Base-by-base conservation (phyloP, 768 basidiomycete genomes). In the Suillus subalutaceus region DNA sequence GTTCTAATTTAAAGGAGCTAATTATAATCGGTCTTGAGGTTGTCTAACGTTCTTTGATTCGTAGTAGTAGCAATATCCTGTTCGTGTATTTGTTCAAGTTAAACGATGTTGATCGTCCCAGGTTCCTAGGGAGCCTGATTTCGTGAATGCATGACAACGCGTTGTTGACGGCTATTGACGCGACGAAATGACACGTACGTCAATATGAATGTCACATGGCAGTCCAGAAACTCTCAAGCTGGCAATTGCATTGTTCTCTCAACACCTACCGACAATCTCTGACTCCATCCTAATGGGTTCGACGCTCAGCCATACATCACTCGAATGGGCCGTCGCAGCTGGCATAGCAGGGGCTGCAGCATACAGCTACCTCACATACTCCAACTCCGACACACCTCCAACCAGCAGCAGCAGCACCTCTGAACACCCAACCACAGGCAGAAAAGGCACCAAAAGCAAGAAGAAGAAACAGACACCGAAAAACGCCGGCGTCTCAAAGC, bases 261-360 rank as follows among this genome's bases (percentile, higher is more conserved):
- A 20, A 48, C 65, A 12, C 4, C 43, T 41, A 40, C 32, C 26
- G 26, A 26, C 26, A 26, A 52, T 26, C 3, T 23, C 48, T 6
- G 3, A 50, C 16, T 20, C 32, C 18, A 1, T 20, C 30, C 65
- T 57, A 16, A 85, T 85, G 85, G 85, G 85, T 55, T 79, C 82
- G 26, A 70, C 82, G 62, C 80, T 83, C 65, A 86, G 85, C 67
- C 73, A 76, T 46, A 61, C 85, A 15, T 73, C 81, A 23, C 63
- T 81, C 26, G 81, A 85, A 69, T 67, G 75, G 50, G 74, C 79
- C 37, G 37, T 82, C 52, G 73, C 75, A 35, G 74, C 76, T 38
- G 77, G 82, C 55, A 74, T 84, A 50, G 78, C 78, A 53, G 81
- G 81, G 62, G 79, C 80, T 20, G 72, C 84, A 55, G 81, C 79